Evolutionary conservation across 495 filamentous ascomycete species (phyloP).

Genomic region (Aspergillus steynii): DNA sequence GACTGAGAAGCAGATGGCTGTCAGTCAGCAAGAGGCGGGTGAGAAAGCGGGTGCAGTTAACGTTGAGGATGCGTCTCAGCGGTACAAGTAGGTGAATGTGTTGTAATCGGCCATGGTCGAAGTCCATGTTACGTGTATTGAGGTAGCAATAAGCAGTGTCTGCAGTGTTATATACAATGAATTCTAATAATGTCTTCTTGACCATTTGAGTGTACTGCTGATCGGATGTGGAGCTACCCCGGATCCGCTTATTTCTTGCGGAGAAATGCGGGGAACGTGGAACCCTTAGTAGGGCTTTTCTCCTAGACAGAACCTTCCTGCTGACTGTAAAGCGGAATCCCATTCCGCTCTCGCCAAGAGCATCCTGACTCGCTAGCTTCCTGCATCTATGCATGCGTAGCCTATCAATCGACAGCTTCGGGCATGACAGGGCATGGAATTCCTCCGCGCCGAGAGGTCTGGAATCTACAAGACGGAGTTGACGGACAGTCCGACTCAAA

Average conservation of each 20-base stretch:
- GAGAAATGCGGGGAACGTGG: neutral
- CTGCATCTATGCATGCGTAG: neutral
- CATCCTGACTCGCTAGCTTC: neutral
- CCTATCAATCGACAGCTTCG: neutral
- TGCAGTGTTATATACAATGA: neutral
- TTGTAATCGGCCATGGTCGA: neutral
- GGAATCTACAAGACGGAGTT: too few relatives aligned
- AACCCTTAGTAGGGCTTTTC: neutral
- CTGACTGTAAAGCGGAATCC: neutral
- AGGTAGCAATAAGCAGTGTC: neutral
- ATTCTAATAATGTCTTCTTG: too few relatives aligned
- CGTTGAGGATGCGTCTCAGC: conserved; percentile 28
- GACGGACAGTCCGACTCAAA: too few relatives aligned
- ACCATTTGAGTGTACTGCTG: neutral
- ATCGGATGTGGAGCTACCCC: neutral
- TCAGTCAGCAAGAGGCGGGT: conserved; percentile 12
- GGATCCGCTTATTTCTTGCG: neutral
- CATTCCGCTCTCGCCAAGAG: neutral
- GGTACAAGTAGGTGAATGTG: neutral
- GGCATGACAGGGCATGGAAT: too few relatives aligned
- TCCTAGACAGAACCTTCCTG: too few relatives aligned
- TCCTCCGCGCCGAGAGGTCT: too few relatives aligned
- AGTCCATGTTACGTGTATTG: neutral
- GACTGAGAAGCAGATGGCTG: conserved; percentile 27
- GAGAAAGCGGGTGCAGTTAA: conserved; percentile 30